Conservation (phyloP, 805 yeast genomes). For the Metschnikowia kofuensis region DNA sequence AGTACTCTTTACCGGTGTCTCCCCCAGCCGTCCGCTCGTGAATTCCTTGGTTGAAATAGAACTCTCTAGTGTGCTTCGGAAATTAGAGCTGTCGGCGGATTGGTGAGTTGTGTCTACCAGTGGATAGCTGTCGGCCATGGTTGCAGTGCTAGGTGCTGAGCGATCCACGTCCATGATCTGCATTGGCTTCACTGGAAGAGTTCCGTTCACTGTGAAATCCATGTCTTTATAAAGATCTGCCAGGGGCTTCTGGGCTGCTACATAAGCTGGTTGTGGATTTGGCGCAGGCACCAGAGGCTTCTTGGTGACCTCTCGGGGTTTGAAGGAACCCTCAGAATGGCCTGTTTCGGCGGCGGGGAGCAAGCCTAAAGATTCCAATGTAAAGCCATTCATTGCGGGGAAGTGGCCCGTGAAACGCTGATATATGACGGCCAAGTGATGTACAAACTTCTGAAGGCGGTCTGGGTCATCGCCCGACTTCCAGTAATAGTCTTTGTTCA, state of each 20-base stretch:
- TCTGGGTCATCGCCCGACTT: slow-evolving; percentile 36
- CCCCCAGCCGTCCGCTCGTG: not conserved
- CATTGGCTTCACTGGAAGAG: slow-evolving; percentile 43
- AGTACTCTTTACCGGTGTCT: not conserved
- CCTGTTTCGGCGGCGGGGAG: not conserved
- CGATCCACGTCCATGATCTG: slow-evolving; percentile 32
- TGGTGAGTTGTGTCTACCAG: not conserved
- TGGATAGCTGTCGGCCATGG: slow-evolving; percentile 1
- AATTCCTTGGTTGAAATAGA: slow-evolving; percentile 2
- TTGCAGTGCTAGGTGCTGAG: slow-evolving; percentile 1
- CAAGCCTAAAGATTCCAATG: slow-evolving; percentile 33
- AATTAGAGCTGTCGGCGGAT: no score
- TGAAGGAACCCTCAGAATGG: not conserved
- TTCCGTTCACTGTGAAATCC: slow-evolving; percentile 43
- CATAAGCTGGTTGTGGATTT: not conserved
- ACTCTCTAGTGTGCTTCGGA: not conserved
- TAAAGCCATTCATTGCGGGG: slow-evolving; percentile 34
- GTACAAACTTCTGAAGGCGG: slow-evolving; percentile 32
- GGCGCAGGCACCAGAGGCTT: not conserved
- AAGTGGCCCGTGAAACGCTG: slow-evolving; percentile 36
- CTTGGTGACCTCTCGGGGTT: not conserved
- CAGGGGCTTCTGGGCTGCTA: not conserved
- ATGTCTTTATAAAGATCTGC: slow-evolving; percentile 30
- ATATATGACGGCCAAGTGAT: slow-evolving; percentile 30
- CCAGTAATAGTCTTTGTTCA: slow-evolving; percentile 87